Conservation (phyloP, 306 rosid genomes). For the Dalbergia oliveri region DNA sequence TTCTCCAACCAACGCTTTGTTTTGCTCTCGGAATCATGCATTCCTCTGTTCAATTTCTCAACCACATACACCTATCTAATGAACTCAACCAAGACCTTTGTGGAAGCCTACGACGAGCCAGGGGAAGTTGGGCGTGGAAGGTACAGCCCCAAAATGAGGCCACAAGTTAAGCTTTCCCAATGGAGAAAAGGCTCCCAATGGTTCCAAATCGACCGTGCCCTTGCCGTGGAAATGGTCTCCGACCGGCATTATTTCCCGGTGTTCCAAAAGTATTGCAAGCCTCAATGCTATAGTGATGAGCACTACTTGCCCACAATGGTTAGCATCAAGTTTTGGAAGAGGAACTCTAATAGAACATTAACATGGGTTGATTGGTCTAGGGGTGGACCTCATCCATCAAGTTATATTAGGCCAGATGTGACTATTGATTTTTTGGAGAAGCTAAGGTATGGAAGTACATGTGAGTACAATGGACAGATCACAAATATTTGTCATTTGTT, state of each 20-base stretch:
- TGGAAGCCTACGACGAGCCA: constrained; percentile 64
- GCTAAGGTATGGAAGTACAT: constrained; percentile 63
- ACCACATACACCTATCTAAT: constrained; percentile 67
- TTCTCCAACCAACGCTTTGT: constrained; percentile 75
- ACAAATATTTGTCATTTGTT: constrained; percentile 72
- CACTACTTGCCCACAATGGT: constrained; percentile 82
- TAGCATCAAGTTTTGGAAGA: constrained; percentile 56
- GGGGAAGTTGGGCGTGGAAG: constrained; percentile 74
- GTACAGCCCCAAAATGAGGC: constrained; percentile 63
- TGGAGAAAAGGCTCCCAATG: constrained; percentile 98
- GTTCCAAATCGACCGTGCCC: constrained; percentile 75
- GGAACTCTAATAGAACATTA: constrained; percentile 76
- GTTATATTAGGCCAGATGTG: constrained; percentile 57
- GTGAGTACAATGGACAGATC: constrained; percentile 66
- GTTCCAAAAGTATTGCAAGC: constrained; percentile 56
- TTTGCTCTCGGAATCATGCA: constrained; percentile 90
- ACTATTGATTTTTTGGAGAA: constrained; percentile 55
- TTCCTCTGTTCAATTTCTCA: constrained; percentile 81
- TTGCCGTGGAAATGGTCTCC: constrained; percentile 63
- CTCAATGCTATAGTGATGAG: constrained; percentile 75
- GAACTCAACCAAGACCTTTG: constrained; percentile 59
- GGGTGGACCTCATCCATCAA: constrained; percentile 83
- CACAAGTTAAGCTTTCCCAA: constrained; percentile 53
- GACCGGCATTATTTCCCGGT: constrained; percentile 57
- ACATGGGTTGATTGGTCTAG: constrained; percentile 92